Conservation (phyloP, 2,329 filamentous ascomycete species). For the Penicillium sp. region DNA sequence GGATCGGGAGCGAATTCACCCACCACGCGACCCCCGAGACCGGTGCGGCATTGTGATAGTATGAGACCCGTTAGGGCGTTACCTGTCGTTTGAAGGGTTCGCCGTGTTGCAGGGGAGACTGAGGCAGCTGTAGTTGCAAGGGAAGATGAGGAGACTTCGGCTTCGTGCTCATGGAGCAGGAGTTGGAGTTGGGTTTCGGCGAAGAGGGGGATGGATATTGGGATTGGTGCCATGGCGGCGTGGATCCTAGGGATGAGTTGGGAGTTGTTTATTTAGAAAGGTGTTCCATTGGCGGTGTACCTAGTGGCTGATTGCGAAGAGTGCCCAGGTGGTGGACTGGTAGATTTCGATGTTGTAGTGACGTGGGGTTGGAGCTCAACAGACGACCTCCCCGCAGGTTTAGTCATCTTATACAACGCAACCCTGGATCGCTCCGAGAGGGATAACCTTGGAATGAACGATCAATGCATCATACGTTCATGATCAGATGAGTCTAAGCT, state of each 20-base stretch:
- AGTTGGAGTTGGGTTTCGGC: constrained; percentile 44
- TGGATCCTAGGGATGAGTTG: neutral
- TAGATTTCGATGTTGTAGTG: neutral
- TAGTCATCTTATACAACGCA: constrained; percentile 11
- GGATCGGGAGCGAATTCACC: constrained; percentile 73
- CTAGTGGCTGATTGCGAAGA: neutral
- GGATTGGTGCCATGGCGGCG: constrained; percentile 15
- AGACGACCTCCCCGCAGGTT: neutral
- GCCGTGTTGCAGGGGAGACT: constrained; percentile 43
- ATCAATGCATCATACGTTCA: neutral
- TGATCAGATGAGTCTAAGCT: too few species aligned
- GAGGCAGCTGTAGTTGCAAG: constrained; percentile 42
- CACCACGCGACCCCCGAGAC: constrained; percentile 86
- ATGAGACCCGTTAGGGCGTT: constrained; percentile 54
- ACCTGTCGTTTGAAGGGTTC: constrained; percentile 44
- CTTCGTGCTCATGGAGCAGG: constrained; percentile 45
- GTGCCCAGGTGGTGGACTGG: neutral
- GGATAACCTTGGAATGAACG: neutral
- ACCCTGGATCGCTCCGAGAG: neutral
- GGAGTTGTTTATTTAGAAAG: neutral
- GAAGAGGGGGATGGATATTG: constrained; percentile 42
- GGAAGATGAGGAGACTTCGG: constrained; percentile 45
- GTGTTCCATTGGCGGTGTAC: neutral
- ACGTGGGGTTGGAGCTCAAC: neutral
- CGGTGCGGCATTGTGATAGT: constrained; percentile 76